Evolutionary conservation across 1,139 yeast species (phyloP), one percentile per base, ranked within the genome.

Genomic region (Candida buenavistaensis): DNA sequence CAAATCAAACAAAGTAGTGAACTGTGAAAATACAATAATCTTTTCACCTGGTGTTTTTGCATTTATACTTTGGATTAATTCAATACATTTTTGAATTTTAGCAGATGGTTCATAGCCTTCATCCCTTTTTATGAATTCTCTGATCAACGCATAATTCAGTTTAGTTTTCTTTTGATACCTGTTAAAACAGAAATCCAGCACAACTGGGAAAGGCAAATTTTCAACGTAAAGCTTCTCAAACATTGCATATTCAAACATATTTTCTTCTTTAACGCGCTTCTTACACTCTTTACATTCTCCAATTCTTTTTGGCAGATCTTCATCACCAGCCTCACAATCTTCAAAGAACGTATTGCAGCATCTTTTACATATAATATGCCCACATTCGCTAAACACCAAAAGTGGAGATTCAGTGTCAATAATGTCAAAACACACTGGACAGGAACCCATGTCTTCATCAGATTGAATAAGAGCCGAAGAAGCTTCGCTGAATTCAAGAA

Each of bases 1-100:
- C 21, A 92, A 57, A 42, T 84, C 92, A 53, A 92, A 82, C 49
- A 86, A 73, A 1, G 82, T 65, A 2, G 94, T 83, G 59, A 92
- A 92, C 47, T 88, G 96, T 1, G 96, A 84, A 51, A 92, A 92
- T 1, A 92, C 68, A 38, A 92, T 76, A 8, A 83, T 62, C 51
- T 85, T 84, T 40, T 83, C 92, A 26, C 64, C 73, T 0, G 77
- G 72, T 27, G 62, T 53, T 4, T 64, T 57, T 0, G 38, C 40
- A 28, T 65, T 54, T 13, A 83, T 74, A 3, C 66, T 57, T 16
- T 62, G 44, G 12, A 82, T 56, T 14, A 77, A 40, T 32, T 68
- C 65, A 30, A 81, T 41, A 28, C 80, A 67, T 41, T 70, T 68
- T 7, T 62, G 65, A 44, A 81, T 68, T 47, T 82, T 82, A 2